Base-by-base conservation (phyloP, 2,329 filamentous ascomycete species). In the Ascosphaera apis region DNA sequence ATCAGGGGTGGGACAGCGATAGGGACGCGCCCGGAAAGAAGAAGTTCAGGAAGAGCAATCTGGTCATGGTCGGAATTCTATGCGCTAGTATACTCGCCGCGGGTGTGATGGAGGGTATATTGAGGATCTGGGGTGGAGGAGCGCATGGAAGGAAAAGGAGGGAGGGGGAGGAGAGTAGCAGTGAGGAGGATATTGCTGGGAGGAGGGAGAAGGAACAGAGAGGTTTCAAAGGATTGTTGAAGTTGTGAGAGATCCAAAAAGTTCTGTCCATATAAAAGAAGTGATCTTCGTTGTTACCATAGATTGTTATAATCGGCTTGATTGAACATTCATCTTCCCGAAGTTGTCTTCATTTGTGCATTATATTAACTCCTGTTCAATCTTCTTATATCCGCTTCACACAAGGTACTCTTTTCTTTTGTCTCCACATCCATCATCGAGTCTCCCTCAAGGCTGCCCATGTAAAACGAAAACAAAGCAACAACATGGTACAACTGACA, bases 61-160 rank as follows among this genome's bases (percentile, higher is more conserved):
- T 84, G 44, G 71, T 76, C 45, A 91, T 92, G 82, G 72, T 91
- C 39, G 83, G 75, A 2, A 92, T 92, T 38, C 57, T 92, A 15
- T 71, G 69, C 42, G 58, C 73, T 35, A 91, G 82, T 55, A 84
- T 91, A 35, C 43, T 76, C 3, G 76, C 75, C 46, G 50, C 53
- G 9, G 76, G 76, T 31, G 48, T 63, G 38, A 84, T 88, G 75
- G 69, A 71, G 35, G 47, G 72, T 13, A 53, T 81, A 39, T 55
- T 91, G 30, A 55, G 53, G 42, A 39, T 63, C 16, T 49, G 62
- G 38, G 55, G 57, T 41, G 44, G 44, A 11, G 37, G 40, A 30
- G 36, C 42, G 15, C 23, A 36, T 7, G 15, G 39, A 3, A 23
- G 32, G 7, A 41, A 39, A 7, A 42, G 40, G 12, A 39, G 16